These are phyloP conservation scores for Colletotrichum limetticola DNA, from an alignment of 2,329 filamentous ascomycete species.

Conservation along the genomic window DNA sequence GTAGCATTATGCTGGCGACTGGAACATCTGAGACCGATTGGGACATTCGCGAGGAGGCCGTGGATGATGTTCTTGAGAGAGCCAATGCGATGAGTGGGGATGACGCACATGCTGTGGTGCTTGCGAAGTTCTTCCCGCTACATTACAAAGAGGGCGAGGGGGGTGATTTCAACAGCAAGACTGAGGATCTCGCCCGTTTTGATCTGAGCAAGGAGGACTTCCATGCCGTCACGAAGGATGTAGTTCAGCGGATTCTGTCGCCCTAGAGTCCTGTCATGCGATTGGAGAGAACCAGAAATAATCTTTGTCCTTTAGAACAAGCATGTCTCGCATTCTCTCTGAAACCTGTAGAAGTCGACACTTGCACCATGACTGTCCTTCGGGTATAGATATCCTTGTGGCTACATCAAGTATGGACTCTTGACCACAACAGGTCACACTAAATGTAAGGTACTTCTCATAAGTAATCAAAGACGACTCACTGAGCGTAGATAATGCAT, in stretches of 20 bases:
- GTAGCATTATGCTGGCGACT: background rate
- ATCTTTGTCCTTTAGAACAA: too few relatives aligned
- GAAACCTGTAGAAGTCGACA: too few relatives aligned
- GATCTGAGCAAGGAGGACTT: background rate
- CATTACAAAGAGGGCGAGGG: background rate
- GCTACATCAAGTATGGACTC: too few relatives aligned
- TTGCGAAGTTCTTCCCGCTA: background rate
- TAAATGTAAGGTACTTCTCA: too few relatives aligned
- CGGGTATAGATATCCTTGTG: too few relatives aligned
- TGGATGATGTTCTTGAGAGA: background rate
- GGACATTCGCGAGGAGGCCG: background rate
- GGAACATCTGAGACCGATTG: background rate
- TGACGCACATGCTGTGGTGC: background rate
- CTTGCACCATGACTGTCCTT: too few relatives aligned
- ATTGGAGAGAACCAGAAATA: too few relatives aligned
- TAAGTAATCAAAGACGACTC: too few relatives aligned
- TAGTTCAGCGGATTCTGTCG: background rate
- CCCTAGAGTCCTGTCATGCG: background rate
- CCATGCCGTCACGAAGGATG: background rate
- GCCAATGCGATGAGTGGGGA: background rate
- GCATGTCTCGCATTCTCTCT: too few relatives aligned
- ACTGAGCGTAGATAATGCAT: too few relatives aligned
- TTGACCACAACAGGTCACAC: too few relatives aligned
- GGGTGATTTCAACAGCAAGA: background rate
- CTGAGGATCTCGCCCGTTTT: background rate